Base-by-base conservation (phyloP, 306 rosid genomes). In the Clitoria ternatea region DNA sequence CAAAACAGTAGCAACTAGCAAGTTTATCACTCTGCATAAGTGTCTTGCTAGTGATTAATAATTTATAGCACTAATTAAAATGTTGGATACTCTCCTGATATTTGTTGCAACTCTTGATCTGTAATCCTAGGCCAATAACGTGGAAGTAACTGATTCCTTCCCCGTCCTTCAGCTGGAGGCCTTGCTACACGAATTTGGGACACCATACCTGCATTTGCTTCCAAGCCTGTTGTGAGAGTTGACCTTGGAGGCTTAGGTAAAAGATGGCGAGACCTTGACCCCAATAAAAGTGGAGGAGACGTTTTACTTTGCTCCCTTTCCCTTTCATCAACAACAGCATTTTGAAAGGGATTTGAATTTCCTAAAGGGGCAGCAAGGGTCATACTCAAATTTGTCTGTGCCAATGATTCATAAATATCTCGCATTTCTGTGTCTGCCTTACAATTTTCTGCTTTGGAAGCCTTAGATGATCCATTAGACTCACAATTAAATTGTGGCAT, bases 111-210 rank as follows among this genome's bases (percentile, higher is more conserved):
- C 77, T 94, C 99, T 73, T 94, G 99, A 72, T 94, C 99, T 3
- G 99, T 94, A 69, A 94, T 94, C 75, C 97, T 85, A 63, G 99
- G 99, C 99, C 99, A 94, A 75, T 94, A 94, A 43, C 99, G 97
- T 30, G 99, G 99, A 80, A 94, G 99, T 59, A 94, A 84, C 89
- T 94, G 99, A 83, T 91, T 94, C 79, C 92, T 80, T 13, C 99
- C 99, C 79, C 97, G 85, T 70, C 96, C 97, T 87, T 94, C 99
- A 24, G 97, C 92, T 66, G 99, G 99, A 80, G 99, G 99, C 85
- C 99, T 84, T 71, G 99, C 99, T 50, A 94, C 92, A 43, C 98
- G 97, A 70, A 88, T 81, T 65, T 90, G 98, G 59, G 98, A 87
- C 47, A 61, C 82, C 85, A 80, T 78, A 56, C 86, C 73, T 57